Base-by-base conservation (phyloP, 345 rosid genomes). In the Murraya paniculata region DNA sequence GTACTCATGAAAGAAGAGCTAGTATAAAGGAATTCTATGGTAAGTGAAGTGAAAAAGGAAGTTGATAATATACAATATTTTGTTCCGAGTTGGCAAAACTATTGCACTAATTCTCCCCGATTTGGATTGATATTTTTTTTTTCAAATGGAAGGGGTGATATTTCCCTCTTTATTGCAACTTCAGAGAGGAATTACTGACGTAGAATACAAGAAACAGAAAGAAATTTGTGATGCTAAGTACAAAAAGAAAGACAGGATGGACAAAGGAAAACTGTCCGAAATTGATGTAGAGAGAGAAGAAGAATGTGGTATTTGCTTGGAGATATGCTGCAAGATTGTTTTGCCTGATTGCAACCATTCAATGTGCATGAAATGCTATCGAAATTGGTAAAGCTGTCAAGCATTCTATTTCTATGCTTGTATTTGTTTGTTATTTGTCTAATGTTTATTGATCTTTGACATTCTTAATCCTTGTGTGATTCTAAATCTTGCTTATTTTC, bases 261-360 rank as follows among this genome's bases (percentile, higher is more conserved):
- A 91, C 61, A 90, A 86, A 81, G 98, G 97, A 22, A 93, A 91
- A 82, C 73, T 89, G 58, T 86, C 93, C 1, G 94, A 91, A 81
- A 86, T 89, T 10, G 95, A 93, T 72, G 10, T 89, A n/a, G 98
- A 95, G 82, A 90, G 92, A 71, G 98, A 95, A 78, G 94, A 94
- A 82, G 98, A 93, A 82, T 95, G 98, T n/a, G 95, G 94, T 6
- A 95, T 95, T 50, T 95, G 98, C 83, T 78, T 95, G 93, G 98
- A 95, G 93, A 76, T 87, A 38, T 77, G 81, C 66, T 82, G 82
- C 77, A 90, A 89, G 86, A 89, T 93, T 14, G 94, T 95, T 25
- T 86, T 95, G 79, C 98, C 98, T 4, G 82, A 86, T 73, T 93
- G 98, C 92, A 81, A 72, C 78, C 98, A 95, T 83, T 90, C 91